Base-by-base conservation (phyloP, 2,329 filamentous ascomycete genomes). In the Ophiostoma pallidulum region DNA sequence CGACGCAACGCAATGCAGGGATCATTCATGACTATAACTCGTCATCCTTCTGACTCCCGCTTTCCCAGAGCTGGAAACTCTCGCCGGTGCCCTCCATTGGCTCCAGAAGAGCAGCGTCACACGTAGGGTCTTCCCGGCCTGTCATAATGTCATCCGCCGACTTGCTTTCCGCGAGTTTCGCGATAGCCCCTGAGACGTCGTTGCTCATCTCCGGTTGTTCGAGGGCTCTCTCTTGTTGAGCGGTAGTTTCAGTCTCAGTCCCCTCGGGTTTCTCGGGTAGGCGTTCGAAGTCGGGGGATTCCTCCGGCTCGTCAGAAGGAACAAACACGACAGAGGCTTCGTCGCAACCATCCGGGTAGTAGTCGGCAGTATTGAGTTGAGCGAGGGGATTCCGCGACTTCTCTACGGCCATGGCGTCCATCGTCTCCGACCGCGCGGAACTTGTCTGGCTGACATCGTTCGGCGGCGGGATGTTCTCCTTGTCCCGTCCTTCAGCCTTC, bases 391-490 rank as follows among this genome's bases (percentile, higher is more conserved):
- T 68, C 20, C 84, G 77, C 58, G 77, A 68, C 62, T 82, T 76
- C 57, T 85, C 80, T 20, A 83, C 69, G 16, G 76, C 61, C 71
- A 81, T 81, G 49, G 73, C 70, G 42, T 79, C 75, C n/a, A 33
- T 22, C 5, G 28, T 35, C 4, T 35, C 40, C 1, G 18, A 2
- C 3, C 46, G 49, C 12, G 41, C n/a, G 0, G 14, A 19, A 14
- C 68, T 67, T 0, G 77, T 80, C 58, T 84, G 75, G 24, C 76
- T 78, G 33, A 84, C 64, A 39, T 85, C 80, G 47, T 78, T 76
- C 3, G 67, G 62, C 2, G 91, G 91, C 4, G 91, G 86, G 16
- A 95, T 80, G 60, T 98, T 98, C 70, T 98, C 91, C 72, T 98
- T 98, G 59, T 88, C 86, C 28, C 79, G 73, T 39, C 77, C 75